Conservation (phyloP, 176 grass and related monocot genomes). For the Hordeum marinum region DNA sequence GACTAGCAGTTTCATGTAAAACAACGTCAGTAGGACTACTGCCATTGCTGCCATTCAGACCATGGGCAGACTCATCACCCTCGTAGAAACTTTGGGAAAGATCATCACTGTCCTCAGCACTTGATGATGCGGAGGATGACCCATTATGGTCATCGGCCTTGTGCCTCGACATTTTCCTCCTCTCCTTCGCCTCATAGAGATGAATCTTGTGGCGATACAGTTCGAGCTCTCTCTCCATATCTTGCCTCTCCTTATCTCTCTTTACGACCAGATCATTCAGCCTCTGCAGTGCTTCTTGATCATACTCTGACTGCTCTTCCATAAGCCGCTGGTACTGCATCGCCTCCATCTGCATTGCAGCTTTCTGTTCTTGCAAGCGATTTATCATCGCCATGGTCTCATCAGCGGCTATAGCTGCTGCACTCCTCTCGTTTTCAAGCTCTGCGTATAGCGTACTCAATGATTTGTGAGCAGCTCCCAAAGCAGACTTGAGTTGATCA, state of each 20-base stretch:
- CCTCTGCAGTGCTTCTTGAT: slow-evolving; percentile 90
- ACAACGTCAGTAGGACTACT: slow-evolving; percentile 60
- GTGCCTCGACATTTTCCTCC: slow-evolving; percentile 38
- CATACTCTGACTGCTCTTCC: slow-evolving; percentile 97
- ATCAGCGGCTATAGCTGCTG: slow-evolving; percentile 83
- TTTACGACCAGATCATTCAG: slow-evolving; percentile 86
- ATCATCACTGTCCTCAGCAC: slow-evolving; percentile 78
- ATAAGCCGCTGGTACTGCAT: slow-evolving; percentile 96
- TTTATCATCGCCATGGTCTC: slow-evolving; percentile 99
- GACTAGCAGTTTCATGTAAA: slow-evolving; percentile 51
- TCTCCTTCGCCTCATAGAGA: slow-evolving; percentile 67
- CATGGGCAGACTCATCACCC: slow-evolving; percentile 58
- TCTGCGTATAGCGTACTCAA: slow-evolving; percentile 72
- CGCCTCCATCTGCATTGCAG: slow-evolving; percentile 99
- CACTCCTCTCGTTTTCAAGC: slow-evolving; percentile 90
- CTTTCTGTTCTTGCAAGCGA: slow-evolving; percentile 98
- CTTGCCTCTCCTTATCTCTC: slow-evolving; percentile 94
- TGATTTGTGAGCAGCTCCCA: slow-evolving; percentile 52
- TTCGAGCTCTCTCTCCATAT: slow-evolving; percentile 72
- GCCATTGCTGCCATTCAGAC: slow-evolving; percentile 50
- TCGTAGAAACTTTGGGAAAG: slow-evolving; percentile 57
- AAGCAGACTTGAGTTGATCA: slow-evolving; percentile 71
- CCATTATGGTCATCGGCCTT: slow-evolving; percentile 58
- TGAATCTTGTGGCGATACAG: slow-evolving; percentile 57
- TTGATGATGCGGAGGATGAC: slow-evolving; percentile 73